Conservation (phyloP, 495 filamentous ascomycete species). For the Penicillium desertorum region DNA sequence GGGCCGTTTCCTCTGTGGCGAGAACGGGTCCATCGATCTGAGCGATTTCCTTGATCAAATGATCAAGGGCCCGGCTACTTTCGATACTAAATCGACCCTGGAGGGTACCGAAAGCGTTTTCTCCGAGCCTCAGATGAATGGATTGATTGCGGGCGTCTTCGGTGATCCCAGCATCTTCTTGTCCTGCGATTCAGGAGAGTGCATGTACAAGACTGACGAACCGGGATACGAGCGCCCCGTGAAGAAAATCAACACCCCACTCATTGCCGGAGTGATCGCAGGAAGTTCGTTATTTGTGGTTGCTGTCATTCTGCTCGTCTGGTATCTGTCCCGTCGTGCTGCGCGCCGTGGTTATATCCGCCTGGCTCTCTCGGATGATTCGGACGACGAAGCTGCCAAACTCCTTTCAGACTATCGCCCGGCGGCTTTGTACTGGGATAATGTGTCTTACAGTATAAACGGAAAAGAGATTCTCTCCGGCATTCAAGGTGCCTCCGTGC, state of each 20-base stretch:
- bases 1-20: constrained; percentile 89
- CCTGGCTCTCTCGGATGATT: constrained; percentile 78
- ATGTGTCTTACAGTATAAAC: constrained; percentile 83
- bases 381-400: constrained; percentile 82
- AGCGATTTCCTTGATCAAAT: constrained; percentile 75
- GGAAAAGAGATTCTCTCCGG: constrained; percentile 80
- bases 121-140: constrained; percentile 85
- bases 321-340: constrained; percentile 80
- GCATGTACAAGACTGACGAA: constrained; percentile 85
- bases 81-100: constrained; percentile 64
- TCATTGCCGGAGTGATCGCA: constrained; percentile 93
- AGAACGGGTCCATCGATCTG: constrained; percentile 87
- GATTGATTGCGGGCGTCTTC: constrained; percentile 81
- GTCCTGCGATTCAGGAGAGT: constrained; percentile 83
- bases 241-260: constrained; percentile 94
- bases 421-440: constrained; percentile 82
- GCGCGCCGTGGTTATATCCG: constrained; percentile 64
- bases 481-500: constrained; percentile 79
- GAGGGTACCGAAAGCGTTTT: constrained; percentile 69
- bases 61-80: constrained; percentile 84
- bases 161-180: constrained; percentile 86
- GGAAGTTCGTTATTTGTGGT: constrained; percentile 85
- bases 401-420: constrained; percentile 89
- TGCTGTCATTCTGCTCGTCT: constrained; percentile 74
- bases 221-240: constrained; percentile 86